Evolutionary conservation across 345 rosid species (phyloP), one percentile per base, ranked within the genome.

Genomic region (Triadica sebifera): DNA sequence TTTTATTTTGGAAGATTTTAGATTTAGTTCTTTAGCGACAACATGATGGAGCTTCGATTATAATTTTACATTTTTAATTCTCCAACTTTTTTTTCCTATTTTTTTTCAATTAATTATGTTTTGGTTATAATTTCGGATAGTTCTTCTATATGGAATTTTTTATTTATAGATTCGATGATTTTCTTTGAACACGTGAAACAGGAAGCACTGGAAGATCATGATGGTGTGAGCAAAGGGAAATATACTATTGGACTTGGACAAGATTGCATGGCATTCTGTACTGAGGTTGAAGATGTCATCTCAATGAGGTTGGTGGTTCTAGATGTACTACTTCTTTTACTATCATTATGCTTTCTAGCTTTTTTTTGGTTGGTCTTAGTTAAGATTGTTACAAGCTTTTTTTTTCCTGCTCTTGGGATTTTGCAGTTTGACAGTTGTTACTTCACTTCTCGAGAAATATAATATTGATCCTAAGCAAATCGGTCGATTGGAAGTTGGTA

Each of bases 171-270:
- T 77, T 24, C 65, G 38, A 38, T 65, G 29, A 38, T 57, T 38
- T 58, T 38, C 0, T 50, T 52, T 72, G 49, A 60, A 12, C 41
- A 11, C 37, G 71, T 52, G 69, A 60, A 49, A 77, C 76, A 96
- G 99, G 99, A 88, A 85, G 91, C 92, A 6, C 71, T 96, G 79
- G 99, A 96, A 87, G 90, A 72, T 75, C 95, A 93, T 86, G 99
- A 96, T 82, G 98, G 97, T 34, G 97, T 89, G 50, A 89, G 99
- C 85, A 96, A 90, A 83, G 99, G 99, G 46, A 96, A 96, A 77
- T 96, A 96, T 83, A 96, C 98, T 2, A 91, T 96, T 69, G 99
- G 99, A 56, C 98, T 96, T 79, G 99, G 99, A 77, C 99, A 96
- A 81, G 98, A 96, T 76, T 90, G 97, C 80, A 77, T 96, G 95